A percentile compares a stretch with the other conserved stretches of the same genome.
These are phyloP conservation scores for Teratosphaeria nubilosa DNA, from an alignment of 2,329 filamentous ascomycete genomes.

Conservation along the genomic window DNA sequence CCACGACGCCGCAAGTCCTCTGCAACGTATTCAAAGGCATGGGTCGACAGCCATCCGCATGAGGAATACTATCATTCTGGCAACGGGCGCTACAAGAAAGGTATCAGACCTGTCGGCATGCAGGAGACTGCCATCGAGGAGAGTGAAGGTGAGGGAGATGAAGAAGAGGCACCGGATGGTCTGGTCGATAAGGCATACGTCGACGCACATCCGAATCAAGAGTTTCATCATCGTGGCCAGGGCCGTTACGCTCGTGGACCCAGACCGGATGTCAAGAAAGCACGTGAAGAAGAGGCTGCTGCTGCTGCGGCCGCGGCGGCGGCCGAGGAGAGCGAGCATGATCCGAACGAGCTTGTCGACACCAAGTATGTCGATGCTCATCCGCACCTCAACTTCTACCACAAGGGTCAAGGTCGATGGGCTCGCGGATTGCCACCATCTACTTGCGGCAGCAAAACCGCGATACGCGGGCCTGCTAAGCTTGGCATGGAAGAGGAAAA, in stretches of 20 bases:
- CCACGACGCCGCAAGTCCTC: conserved; percentile 3
- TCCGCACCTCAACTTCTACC: conserved; percentile 19
- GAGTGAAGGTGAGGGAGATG: conserved; percentile 3
- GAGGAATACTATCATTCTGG: conserved; percentile 21
- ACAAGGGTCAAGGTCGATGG: conserved; percentile 23
- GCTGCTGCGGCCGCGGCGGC: background rate
- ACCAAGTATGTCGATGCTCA: conserved; percentile 18
- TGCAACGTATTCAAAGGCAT: conserved; percentile 16
- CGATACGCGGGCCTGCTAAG: conserved; percentile 19
- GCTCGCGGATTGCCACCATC: conserved; percentile 19
- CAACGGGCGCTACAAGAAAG: conserved; percentile 18
- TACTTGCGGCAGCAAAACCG: conserved; percentile 17
- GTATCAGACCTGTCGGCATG: conserved; percentile 12
- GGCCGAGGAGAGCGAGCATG: background rate
- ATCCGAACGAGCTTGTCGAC: conserved; percentile 10
- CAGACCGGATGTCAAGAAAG: conserved; percentile 1
- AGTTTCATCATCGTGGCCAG: conserved; percentile 22
- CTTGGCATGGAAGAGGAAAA: conserved; percentile 6
- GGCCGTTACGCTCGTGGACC: conserved; percentile 17
- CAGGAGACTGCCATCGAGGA: conserved; percentile 1
- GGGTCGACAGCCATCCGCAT: conserved; percentile 17
- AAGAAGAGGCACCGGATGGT: conserved; percentile 1
- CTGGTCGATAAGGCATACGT: conserved; percentile 15
- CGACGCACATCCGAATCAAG: conserved; percentile 12
- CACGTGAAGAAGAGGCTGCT: conserved; percentile 4